A percentile compares a stretch with the other conserved stretches of the same genome.
Conservation (phyloP, 2,329 filamentous ascomycete genomes). For the Aspergillus uvarum region DNA sequence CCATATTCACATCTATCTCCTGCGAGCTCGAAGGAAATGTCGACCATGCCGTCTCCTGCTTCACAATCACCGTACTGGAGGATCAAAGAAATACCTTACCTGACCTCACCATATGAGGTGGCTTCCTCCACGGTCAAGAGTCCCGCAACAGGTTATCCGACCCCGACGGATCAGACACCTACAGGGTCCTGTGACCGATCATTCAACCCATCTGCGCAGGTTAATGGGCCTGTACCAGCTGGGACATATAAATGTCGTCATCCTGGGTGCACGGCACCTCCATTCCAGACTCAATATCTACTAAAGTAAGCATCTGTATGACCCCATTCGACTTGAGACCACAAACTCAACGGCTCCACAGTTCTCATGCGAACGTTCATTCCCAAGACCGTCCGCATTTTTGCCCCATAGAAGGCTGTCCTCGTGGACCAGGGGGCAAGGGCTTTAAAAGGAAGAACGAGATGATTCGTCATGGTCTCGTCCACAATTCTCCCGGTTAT, state of each 20-base stretch:
- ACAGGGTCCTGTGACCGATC: slow-evolving; percentile 24
- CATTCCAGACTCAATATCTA: slow-evolving; percentile 66
- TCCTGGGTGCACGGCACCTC: slow-evolving; percentile 56
- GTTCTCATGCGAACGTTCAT: slow-evolving; percentile 60
- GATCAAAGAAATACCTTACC: slow-evolving; percentile 28
- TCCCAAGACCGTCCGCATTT: slow-evolving; percentile 63
- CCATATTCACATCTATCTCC: slow-evolving; percentile 42
- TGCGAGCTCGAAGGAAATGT: slow-evolving; percentile 38
- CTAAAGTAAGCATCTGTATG: slow-evolving; percentile 54
- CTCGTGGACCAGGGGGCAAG: slow-evolving; percentile 61
- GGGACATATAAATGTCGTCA: slow-evolving; percentile 54
- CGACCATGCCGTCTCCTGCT: slow-evolving; percentile 37
- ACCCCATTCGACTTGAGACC: background rate
- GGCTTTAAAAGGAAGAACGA: slow-evolving; percentile 70
- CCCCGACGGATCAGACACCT: slow-evolving; percentile 38
- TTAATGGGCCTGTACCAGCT: slow-evolving; percentile 27
- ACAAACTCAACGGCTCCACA: slow-evolving; percentile 20
- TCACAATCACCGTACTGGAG: slow-evolving; percentile 33
- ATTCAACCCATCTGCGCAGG: slow-evolving; percentile 22
- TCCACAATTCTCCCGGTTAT: slow-evolving; percentile 92
- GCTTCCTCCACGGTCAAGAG: slow-evolving; percentile 34
- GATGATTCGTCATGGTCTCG: slow-evolving; percentile 76
- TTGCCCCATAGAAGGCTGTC: slow-evolving; percentile 59
- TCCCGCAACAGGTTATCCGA: slow-evolving; percentile 40
- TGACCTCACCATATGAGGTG: slow-evolving; percentile 31